These are phyloP conservation scores for Crataegus laevigata DNA, from an alignment of 306 rosid species.

Conservation along the genomic window DNA sequence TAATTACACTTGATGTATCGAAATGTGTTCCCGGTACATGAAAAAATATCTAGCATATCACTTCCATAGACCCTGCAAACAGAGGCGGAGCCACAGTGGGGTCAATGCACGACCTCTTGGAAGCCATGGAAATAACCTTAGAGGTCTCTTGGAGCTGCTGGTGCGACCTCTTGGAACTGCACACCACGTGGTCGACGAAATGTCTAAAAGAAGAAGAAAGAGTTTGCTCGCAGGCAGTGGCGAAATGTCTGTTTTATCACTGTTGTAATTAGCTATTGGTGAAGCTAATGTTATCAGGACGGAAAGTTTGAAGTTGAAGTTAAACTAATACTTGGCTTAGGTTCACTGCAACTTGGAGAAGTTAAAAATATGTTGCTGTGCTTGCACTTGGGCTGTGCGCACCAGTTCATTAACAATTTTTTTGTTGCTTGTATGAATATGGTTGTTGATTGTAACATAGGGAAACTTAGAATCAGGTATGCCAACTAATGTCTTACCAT, in stretches of 20 bases:
- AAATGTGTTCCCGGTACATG: no score
- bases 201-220: no score
- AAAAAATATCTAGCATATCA: no score
- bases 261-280: background rate
- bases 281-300: slow-evolving; percentile 32
- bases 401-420: slow-evolving; percentile 71
- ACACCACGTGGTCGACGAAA: no score
- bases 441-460: slow-evolving; percentile 92
- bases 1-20: no score
- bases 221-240: no score
- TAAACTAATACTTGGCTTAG: slow-evolving; percentile 72
- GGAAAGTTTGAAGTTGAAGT: slow-evolving; percentile 84
- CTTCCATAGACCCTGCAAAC: no score
- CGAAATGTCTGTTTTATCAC: background rate
- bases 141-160: no score
- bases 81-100: no score
- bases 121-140: no score
- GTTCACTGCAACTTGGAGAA: slow-evolving; percentile 83
- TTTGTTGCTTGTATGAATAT: slow-evolving; percentile 84
- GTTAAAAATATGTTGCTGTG: slow-evolving; percentile 62
- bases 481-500: background rate
- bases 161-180: no score
- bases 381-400: slow-evolving; percentile 74
- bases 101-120: no score
- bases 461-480: slow-evolving; percentile 74